Conservation (phyloP, 1,284 basidiomycete species). For the Ceraceosorus guamensis region DNA sequence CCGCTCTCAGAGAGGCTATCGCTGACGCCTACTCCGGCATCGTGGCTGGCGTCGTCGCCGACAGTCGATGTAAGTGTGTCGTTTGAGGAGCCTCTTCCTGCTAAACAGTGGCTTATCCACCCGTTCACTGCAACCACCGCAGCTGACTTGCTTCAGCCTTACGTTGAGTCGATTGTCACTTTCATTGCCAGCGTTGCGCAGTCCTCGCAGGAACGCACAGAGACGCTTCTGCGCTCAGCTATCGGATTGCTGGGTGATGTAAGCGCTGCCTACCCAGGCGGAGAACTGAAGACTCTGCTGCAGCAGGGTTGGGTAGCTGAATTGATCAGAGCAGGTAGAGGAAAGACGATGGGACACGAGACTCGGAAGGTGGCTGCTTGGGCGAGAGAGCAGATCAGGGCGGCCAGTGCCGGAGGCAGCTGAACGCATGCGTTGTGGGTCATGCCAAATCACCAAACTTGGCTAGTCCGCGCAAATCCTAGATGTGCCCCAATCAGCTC, state of each 20-base stretch:
- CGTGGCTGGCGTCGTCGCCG: slow-evolving; percentile 78
- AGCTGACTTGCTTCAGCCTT: slow-evolving; percentile 63
- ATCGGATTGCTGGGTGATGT: slow-evolving; percentile 87
- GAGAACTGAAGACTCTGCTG: slow-evolving; percentile 60
- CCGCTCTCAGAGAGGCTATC: slow-evolving; percentile 83
- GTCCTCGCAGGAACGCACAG: slow-evolving; percentile 72
- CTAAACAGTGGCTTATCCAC: no score
- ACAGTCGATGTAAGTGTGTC: neutral
- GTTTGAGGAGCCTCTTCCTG: neutral
- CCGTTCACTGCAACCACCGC: neutral
- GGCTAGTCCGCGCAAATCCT: no score
- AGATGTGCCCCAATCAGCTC: no score
- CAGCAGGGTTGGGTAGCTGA: slow-evolving; percentile 72
- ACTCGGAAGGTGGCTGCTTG: slow-evolving; percentile 55
- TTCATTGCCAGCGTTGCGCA: slow-evolving; percentile 71
- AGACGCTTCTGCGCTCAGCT: slow-evolving; percentile 66
- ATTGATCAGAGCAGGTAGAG: slow-evolving; percentile 62
- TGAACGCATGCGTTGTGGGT: no score
- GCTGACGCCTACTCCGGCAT: slow-evolving; percentile 95
- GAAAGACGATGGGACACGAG: slow-evolving; percentile 51
- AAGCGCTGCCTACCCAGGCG: slow-evolving; percentile 62
- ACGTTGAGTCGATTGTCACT: slow-evolving; percentile 69
- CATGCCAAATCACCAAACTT: no score
- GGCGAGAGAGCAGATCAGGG: slow-evolving; percentile 53
- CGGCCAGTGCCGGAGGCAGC: slow-evolving; percentile 11